A percentile compares a stretch with the other conserved stretches of the same genome.
phyloP scores from a whole-genome alignment of 2,329 filamentous ascomycete genomes.

The Diaporthe vexans region DNA sequence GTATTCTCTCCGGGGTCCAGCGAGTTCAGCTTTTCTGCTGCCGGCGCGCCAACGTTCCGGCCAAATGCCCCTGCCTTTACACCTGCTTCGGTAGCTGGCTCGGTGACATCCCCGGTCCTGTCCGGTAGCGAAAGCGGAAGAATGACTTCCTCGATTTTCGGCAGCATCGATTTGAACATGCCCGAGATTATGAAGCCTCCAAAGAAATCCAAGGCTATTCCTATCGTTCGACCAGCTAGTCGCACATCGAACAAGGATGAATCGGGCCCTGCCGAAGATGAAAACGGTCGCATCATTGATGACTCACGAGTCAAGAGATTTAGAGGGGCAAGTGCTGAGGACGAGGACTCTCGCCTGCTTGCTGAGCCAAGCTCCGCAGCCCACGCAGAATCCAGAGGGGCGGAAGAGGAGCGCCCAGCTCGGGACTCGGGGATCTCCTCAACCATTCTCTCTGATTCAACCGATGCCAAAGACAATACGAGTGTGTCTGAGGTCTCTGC shows the following conservation, averaged over 20 bases:
- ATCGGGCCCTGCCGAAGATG: conserved; percentile 60
- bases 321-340: conserved; percentile 74
- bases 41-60: conserved; percentile 75
- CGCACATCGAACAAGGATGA: conserved; percentile 50
- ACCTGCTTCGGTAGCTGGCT: conserved; percentile 65
- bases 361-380: conserved; percentile 64
- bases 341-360: conserved; percentile 80
- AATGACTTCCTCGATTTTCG: conserved; percentile 72
- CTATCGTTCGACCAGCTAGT: conserved; percentile 79
- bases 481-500: conserved; percentile 67
- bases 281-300: conserved; percentile 73
- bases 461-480: conserved; percentile 67
- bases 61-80: conserved; percentile 84
- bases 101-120: conserved; percentile 60
- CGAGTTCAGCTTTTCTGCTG: conserved; percentile 75
- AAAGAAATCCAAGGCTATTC: conserved; percentile 86
- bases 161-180: conserved; percentile 74
- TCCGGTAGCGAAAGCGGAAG: conserved; percentile 61
- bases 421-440: conserved; percentile 69
- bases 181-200: conserved; percentile 74
- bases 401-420: conserved; percentile 48
- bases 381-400: conserved; percentile 45
- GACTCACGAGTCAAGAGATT: conserved; percentile 83
- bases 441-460: conserved; percentile 65
- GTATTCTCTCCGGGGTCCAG: conserved; percentile 77